These are phyloP conservation scores for Apocynum venetum DNA, from an alignment of 257 asterid species.

Conservation along the genomic window DNA sequence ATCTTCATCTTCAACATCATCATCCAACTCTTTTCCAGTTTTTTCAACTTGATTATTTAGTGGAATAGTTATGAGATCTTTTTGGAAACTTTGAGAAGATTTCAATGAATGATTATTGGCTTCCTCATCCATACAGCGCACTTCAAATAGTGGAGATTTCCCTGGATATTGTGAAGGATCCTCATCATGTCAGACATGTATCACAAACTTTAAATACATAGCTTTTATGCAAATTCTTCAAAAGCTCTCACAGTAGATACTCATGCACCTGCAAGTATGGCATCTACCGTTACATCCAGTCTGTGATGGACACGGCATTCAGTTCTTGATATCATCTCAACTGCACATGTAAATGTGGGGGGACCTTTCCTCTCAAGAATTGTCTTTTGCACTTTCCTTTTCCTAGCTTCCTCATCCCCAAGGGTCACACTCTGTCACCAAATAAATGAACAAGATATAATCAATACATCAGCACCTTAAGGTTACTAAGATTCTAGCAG, in stretches of 20 bases:
- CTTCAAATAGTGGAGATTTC: slow-evolving; percentile 75
- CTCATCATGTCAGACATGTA: slow-evolving; percentile 18
- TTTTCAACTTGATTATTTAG: slow-evolving; percentile 18
- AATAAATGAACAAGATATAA: slow-evolving; percentile 13
- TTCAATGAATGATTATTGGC: slow-evolving; percentile 23
- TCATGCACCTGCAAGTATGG: slow-evolving; percentile 69
- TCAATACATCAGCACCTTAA: not conserved
- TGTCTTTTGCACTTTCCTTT: slow-evolving; percentile 97
- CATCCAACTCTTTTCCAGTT: slow-evolving; percentile 27
- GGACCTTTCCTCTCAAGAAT: slow-evolving; percentile 99
- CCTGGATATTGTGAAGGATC: slow-evolving; percentile 38
- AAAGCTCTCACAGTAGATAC: not conserved
- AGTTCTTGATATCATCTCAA: slow-evolving; percentile 86
- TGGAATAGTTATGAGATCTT: slow-evolving; percentile 25
- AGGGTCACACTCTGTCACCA: slow-evolving; percentile 83
- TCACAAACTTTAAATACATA: not conserved
- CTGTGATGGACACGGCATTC: slow-evolving; percentile 92
- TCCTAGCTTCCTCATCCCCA: slow-evolving; percentile 98
- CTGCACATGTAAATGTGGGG: slow-evolving; percentile 86
- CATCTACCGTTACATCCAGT: slow-evolving; percentile 88
- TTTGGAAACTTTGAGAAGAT: slow-evolving; percentile 29
- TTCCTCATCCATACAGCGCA: slow-evolving; percentile 53
- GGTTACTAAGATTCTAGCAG: not conserved
- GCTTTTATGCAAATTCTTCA: not conserved
- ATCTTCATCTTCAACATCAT: slow-evolving; percentile 41